phyloP scores from a whole-genome alignment of 139 green algal genomes.

The Tetraselmis chui region DNA sequence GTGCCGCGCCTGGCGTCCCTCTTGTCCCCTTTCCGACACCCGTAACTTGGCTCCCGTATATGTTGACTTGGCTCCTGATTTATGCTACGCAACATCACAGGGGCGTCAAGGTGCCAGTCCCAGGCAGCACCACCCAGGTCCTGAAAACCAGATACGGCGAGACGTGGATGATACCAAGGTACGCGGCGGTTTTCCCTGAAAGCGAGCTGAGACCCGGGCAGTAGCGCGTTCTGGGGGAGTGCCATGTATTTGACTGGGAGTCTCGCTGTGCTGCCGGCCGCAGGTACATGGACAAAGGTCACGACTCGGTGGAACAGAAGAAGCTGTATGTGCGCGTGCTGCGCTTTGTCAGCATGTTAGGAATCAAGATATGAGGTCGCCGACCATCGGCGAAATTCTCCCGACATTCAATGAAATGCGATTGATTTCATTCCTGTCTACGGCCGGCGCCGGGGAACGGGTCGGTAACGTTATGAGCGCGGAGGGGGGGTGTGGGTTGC shows the following conservation, averaged over 20 bases:
- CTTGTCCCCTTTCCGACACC: no score
- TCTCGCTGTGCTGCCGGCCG: no score
- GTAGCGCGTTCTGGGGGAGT: no score
- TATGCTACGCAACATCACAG: background rate
- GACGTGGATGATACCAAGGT: background rate
- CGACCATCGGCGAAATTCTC: background rate
- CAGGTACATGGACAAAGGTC: slow-evolving; percentile 4
- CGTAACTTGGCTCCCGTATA: no score
- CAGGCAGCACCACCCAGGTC: background rate
- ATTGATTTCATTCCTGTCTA: no score
- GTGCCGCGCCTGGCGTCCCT: background rate
- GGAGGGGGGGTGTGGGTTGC: no score
- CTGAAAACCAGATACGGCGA: background rate
- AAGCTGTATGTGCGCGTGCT: background rate
- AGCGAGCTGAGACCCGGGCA: no score
- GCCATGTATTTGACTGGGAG: no score
- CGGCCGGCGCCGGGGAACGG: no score
- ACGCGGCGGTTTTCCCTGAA: background rate
- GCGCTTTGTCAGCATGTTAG: background rate
- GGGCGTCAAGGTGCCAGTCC: background rate
- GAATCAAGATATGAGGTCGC: background rate
- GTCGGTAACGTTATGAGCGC: no score
- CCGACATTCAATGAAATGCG: no score
- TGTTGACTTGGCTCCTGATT: no score
- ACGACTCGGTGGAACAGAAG: background rate